Evolutionary conservation across 805 yeast genomes (phyloP).

Genomic region (Saturnispora saitoi): DNA sequence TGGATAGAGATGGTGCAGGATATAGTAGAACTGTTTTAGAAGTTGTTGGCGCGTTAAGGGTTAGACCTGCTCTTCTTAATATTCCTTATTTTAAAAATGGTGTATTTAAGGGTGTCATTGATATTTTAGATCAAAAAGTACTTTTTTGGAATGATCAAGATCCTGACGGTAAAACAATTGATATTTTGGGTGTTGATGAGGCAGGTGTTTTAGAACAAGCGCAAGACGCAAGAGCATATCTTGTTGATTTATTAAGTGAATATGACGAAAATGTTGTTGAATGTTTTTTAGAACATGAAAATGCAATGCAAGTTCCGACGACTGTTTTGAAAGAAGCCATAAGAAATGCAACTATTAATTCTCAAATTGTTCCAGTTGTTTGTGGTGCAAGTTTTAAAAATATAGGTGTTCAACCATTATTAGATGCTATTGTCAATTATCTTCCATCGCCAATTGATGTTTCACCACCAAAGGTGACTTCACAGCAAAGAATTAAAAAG

Average conservation of each 20-base stretch:
- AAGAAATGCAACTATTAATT: constrained; percentile 50
- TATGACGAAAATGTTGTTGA: constrained; percentile 71
- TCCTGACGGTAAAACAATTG: constrained; percentile 40
- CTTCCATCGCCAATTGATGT: constrained; percentile 77
- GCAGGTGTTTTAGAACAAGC: constrained; percentile 39
- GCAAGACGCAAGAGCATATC: constrained; percentile 54
- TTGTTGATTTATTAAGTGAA: constrained; percentile 79
- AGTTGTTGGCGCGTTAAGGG: constrained; percentile 63
- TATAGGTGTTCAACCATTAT: constrained; percentile 89
- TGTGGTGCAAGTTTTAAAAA: constrained; percentile 92
- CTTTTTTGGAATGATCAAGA: constrained; percentile 39
- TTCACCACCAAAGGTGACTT: constrained; percentile 43
- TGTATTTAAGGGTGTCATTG: constrained; percentile 63
- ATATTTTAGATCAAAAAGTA: constrained; percentile 55
- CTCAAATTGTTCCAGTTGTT: constrained; percentile 63
- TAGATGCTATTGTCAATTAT: constrained; percentile 73
- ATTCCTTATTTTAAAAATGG: constrained; percentile 57
- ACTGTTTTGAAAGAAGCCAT: constrained; percentile 49
- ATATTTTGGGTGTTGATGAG: constrained; percentile 36
- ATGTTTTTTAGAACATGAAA: constrained; percentile 66
- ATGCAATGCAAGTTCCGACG: constrained; percentile 58
- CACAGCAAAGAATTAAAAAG: constrained; percentile 14
- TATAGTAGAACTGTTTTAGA: constrained; percentile 85
- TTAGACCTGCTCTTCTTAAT: constrained; percentile 66
- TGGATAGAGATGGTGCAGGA: constrained; percentile 97